Percentiles rank a stretch among this genome's conserved stretches.
phyloP scores from a whole-genome alignment of 2,329 filamentous ascomycete species.

The Alternaria solani region DNA sequence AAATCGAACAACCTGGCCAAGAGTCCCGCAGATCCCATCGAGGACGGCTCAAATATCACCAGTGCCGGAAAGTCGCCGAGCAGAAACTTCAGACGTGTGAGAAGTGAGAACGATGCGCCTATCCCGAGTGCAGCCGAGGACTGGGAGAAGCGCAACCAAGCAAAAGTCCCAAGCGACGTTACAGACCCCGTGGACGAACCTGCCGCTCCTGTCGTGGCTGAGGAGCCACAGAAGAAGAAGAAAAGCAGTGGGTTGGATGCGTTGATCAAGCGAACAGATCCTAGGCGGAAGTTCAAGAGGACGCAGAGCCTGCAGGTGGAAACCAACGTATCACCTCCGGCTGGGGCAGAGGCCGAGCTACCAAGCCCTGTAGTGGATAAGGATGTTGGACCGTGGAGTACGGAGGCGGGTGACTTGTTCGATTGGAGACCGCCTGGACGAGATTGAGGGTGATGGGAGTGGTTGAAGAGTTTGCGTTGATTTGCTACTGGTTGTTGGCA shows the following conservation, averaged over 20 bases:
- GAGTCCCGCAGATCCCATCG: slow-evolving; percentile 33
- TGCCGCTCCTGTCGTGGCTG: neutral
- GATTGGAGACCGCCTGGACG: slow-evolving; percentile 62
- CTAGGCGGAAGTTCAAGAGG: slow-evolving; percentile 39
- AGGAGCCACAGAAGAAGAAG: slow-evolving; percentile 13
- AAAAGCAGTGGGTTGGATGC: slow-evolving; percentile 32
- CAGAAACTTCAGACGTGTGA: slow-evolving; percentile 37
- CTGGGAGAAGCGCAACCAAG: slow-evolving; percentile 42
- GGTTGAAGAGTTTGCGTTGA: neutral
- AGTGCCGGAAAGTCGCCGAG: slow-evolving; percentile 14
- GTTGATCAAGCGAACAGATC: slow-evolving; percentile 44
- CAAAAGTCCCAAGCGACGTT: slow-evolving; percentile 11
- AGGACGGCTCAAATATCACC: slow-evolving; percentile 21
- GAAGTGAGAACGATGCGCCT: slow-evolving; percentile 45
- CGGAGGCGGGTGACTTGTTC: slow-evolving; percentile 72
- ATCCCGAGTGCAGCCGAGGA: slow-evolving; percentile 39
- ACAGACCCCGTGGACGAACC: slow-evolving; percentile 1
- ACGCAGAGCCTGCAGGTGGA: slow-evolving; percentile 40
- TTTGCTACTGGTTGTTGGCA: neutral
- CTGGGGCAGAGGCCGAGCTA: slow-evolving; percentile 26
- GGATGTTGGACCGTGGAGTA: slow-evolving; percentile 72
- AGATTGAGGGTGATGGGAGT: neutral
- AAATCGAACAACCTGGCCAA: slow-evolving; percentile 26
- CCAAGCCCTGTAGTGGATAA: slow-evolving; percentile 56
- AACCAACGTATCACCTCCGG: slow-evolving; percentile 21